Evolutionary conservation across 129 eudicot species (phyloP).

Genomic region (Escallonia herrerae): DNA sequence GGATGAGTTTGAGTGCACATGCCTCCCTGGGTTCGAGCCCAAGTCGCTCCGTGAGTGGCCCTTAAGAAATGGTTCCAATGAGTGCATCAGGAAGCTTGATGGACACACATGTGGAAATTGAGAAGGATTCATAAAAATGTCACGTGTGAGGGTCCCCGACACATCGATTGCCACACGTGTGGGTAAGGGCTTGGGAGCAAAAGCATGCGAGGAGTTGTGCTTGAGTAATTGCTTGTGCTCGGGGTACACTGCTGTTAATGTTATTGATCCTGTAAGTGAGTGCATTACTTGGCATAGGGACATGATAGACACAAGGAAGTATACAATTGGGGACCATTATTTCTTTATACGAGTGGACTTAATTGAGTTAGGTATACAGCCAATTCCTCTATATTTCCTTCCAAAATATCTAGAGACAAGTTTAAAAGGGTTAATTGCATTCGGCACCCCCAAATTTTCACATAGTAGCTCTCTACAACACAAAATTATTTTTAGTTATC

Average conservation of each 20-base stretch:
- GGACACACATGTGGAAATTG: too few species aligned
- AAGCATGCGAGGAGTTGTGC: constrained; percentile 20
- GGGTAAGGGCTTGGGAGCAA: constrained; percentile 7
- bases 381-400: too few species aligned
- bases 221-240: constrained; percentile 28
- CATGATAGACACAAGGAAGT: constrained; percentile 40
- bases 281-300: constrained; percentile 39
- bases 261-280: constrained; percentile 21
- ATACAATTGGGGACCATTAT: constrained; percentile 39
- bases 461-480: too few species aligned
- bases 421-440: too few species aligned
- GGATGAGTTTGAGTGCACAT: too few species aligned
- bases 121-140: constrained; percentile 20
- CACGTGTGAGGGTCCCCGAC: constrained; percentile 26
- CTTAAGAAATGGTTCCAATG: too few species aligned
- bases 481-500: too few species aligned
- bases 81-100: too few species aligned
- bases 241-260: constrained; percentile 15
- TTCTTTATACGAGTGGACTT: constrained; percentile 46
- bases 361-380: constrained; percentile 36
- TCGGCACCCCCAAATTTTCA: too few species aligned
- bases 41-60: too few species aligned
- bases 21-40: too few species aligned
- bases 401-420: too few species aligned
- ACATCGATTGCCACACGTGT: constrained; percentile 7